phyloP scores from a whole-genome alignment of 2,329 filamentous ascomycete species.

The Neoarthrinium moseri region DNA sequence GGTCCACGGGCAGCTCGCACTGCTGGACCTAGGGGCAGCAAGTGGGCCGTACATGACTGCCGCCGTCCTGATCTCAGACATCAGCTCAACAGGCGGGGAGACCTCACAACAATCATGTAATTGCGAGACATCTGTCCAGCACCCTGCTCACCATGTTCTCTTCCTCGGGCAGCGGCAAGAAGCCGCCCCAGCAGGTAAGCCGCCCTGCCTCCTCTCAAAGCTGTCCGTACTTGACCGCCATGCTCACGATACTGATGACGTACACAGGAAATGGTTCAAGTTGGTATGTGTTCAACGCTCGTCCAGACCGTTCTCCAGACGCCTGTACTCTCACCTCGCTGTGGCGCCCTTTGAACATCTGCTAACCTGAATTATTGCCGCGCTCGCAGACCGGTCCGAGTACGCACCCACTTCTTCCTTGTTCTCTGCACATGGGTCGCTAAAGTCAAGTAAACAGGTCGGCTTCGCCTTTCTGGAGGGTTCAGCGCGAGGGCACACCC shows the following conservation, averaged over 20 bases:
- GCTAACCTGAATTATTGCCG: constrained; percentile 14
- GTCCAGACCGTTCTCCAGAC: background rate
- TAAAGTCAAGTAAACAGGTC: constrained; percentile 57
- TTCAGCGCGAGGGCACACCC: constrained; percentile 50
- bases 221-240: constrained; percentile 2
- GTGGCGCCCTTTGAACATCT: constrained; percentile 4
- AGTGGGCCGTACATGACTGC: background rate
- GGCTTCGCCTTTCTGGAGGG: constrained; percentile 85
- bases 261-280: constrained; percentile 99
- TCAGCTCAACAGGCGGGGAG: constrained; percentile 3
- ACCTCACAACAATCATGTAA: constrained; percentile 22
- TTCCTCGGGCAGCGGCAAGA: constrained; percentile 66
- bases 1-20: no score
- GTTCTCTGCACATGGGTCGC: background rate
- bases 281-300: constrained; percentile 64
- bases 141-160: constrained; percentile 56
- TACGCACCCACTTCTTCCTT: constrained; percentile 42
- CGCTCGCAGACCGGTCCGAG: constrained; percentile 58
- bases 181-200: constrained; percentile 66
- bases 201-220: constrained; percentile 7
- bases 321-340: background rate
- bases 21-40: no score
- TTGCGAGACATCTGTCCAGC: constrained; percentile 16
- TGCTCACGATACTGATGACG: constrained; percentile 36
- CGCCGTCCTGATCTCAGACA: background rate